A percentile compares a stretch with the other conserved stretches of the same genome.
These are phyloP conservation scores for Didymella glomerata DNA, from an alignment of 2,329 filamentous ascomycete species.

Conservation along the genomic window DNA sequence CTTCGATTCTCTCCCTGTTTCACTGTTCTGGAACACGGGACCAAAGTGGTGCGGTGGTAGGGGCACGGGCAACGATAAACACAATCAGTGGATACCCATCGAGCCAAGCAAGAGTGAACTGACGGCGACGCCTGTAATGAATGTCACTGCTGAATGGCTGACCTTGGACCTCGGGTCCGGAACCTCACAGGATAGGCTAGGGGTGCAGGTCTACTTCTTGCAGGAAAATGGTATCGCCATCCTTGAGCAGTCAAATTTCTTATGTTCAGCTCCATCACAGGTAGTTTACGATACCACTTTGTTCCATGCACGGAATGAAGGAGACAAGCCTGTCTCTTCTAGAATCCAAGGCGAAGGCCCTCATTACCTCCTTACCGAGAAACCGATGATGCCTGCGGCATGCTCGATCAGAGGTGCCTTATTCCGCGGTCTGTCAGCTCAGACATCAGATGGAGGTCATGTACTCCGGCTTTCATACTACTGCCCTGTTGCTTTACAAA, in stretches of 20 bases:
- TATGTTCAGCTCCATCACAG: no score
- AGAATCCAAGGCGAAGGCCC: background rate
- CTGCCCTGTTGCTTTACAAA: background rate
- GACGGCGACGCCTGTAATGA: no score
- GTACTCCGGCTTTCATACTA: background rate
- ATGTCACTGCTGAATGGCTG: no score
- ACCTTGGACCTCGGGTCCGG: no score
- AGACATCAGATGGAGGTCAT: background rate
- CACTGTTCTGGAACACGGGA: constrained; percentile 16
- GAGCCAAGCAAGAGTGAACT: no score
- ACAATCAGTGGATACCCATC: background rate
- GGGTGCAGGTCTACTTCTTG: no score
- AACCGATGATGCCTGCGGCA: background rate
- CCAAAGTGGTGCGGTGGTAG: constrained; percentile 1
- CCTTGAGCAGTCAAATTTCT: no score
- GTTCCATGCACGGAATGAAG: background rate
- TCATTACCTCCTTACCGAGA: constrained; percentile 2
- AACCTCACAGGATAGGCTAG: no score
- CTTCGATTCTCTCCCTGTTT: constrained; percentile 10
- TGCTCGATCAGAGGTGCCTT: background rate
- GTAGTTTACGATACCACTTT: no score
- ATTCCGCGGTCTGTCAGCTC: background rate
- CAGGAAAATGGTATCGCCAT: no score
- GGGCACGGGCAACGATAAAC: background rate
- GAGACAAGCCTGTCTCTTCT: background rate